Evolutionary conservation across 805 yeast species (phyloP).

Genomic region (Wickerhamomyces tratensis): DNA sequence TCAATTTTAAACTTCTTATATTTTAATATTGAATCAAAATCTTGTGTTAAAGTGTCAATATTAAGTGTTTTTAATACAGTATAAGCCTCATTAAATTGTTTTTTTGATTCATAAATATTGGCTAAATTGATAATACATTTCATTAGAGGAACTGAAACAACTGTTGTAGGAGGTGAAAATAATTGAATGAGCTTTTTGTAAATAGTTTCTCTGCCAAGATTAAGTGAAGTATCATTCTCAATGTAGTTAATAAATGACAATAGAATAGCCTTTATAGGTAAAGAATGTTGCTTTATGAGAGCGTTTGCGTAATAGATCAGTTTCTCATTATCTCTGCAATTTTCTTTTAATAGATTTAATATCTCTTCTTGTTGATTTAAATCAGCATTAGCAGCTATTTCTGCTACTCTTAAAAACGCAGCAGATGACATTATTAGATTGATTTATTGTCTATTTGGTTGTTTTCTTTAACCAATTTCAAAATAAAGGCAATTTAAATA

Average conservation of each 20-base stretch:
- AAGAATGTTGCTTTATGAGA: slow-evolving; percentile 11
- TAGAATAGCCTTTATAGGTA: slow-evolving; percentile 11
- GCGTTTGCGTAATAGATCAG: slow-evolving; percentile 6
- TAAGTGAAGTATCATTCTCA: not conserved
- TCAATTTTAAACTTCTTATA: slow-evolving; percentile 8
- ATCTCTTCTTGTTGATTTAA: slow-evolving; percentile 8
- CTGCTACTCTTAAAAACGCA: slow-evolving; percentile 6
- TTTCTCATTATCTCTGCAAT: slow-evolving; percentile 1
- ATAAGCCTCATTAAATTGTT: slow-evolving; percentile 1
- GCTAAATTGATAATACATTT: slow-evolving; percentile 6
- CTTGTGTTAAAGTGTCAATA: slow-evolving; percentile 9
- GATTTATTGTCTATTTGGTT: too few species aligned
- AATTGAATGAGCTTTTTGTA: slow-evolving; percentile 5
- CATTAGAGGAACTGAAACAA: slow-evolving; percentile 6
- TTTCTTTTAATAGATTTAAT: slow-evolving; percentile 1
- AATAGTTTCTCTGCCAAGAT: not conserved
- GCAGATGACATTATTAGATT: slow-evolving; percentile 7
- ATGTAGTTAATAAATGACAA: slow-evolving; percentile 4
- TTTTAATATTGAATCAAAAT: slow-evolving; percentile 5
- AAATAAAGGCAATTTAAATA: not conserved
- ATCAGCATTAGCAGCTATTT: slow-evolving; percentile 7
- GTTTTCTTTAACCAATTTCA: too few species aligned
- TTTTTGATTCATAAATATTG: slow-evolving; percentile 5
- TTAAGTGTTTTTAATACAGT: slow-evolving; percentile 6
- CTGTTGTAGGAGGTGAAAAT: slow-evolving; percentile 14